Percentiles rank a stretch among this genome's conserved stretches.
These are phyloP conservation scores for Bryoglossum gracile DNA, from an alignment of 495 filamentous ascomycete genomes.

Conservation along the genomic window DNA sequence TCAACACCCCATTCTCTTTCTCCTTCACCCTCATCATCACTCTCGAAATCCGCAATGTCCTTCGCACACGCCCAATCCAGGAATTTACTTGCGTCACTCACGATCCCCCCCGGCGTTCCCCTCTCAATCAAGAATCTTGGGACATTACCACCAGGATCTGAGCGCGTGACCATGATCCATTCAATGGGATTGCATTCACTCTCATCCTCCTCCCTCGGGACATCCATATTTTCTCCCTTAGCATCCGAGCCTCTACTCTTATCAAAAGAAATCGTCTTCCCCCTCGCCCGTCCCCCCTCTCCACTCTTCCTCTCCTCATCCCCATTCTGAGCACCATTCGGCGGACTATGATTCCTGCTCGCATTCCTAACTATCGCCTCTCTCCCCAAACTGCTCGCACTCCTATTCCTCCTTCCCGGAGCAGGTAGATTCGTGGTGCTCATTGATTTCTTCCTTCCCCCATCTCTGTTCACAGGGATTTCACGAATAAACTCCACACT, in stretches of 20 bases:
- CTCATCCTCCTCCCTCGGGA: slow-evolving; percentile 35
- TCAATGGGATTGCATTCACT: slow-evolving; percentile 64
- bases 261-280: slow-evolving; percentile 43
- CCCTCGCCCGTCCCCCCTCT: slow-evolving; percentile 27
- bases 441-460: slow-evolving; percentile 24
- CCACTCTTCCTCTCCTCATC: slow-evolving; percentile 1
- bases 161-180: slow-evolving; percentile 93
- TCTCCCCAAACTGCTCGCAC: slow-evolving; percentile 13
- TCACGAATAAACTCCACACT: slow-evolving; percentile 89
- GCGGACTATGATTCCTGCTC: slow-evolving; percentile 14
- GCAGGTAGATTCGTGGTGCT: slow-evolving; percentile 21
- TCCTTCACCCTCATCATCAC: slow-evolving; percentile 28
- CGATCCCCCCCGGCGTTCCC: slow-evolving; percentile 78
- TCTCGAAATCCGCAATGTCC: slow-evolving; percentile 37
- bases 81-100: slow-evolving; percentile 76
- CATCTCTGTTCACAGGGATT: slow-evolving; percentile 49
- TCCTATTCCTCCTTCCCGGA: slow-evolving; percentile 10
- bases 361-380: slow-evolving; percentile 23
- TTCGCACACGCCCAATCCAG: slow-evolving; percentile 70
- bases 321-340: slow-evolving; percentile 8
- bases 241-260: slow-evolving; percentile 32
- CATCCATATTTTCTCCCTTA: slow-evolving; percentile 35
- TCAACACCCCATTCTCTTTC: too few relatives aligned
- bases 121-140: slow-evolving; percentile 93
- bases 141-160: slow-evolving; percentile 86